Percentiles rank a stretch among this genome's conserved stretches.
phyloP scores from a whole-genome alignment of 1,284 basidiomycete species.

The Puccinia hordei region DNA sequence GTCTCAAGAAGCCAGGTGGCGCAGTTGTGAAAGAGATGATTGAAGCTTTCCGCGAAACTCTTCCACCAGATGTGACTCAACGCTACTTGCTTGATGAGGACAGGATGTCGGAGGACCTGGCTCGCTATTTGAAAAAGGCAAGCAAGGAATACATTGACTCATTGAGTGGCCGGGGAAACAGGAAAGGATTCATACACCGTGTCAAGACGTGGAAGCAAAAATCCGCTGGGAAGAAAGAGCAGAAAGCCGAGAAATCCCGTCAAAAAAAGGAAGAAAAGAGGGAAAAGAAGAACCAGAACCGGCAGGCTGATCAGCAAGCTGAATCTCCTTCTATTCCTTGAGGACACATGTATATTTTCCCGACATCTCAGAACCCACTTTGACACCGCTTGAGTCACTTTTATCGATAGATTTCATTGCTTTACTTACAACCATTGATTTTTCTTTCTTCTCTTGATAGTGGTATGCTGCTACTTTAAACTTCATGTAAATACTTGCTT shows the following conservation, averaged over 20 bases:
- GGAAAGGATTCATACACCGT: slow-evolving; percentile 6
- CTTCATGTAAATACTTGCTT: too few species aligned
- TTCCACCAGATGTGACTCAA: slow-evolving; percentile 21
- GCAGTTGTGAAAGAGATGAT: slow-evolving; percentile 34
- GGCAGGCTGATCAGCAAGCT: neutral
- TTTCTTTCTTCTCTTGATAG: too few species aligned
- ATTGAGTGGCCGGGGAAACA: slow-evolving; percentile 21
- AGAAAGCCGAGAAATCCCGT: neutral
- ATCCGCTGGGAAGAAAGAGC: neutral
- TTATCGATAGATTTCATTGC: too few species aligned
- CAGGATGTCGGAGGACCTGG: slow-evolving; percentile 36
- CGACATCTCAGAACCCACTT: too few species aligned
- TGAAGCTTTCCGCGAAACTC: neutral
- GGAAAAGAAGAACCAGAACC: slow-evolving; percentile 6
- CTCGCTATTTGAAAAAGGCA: slow-evolving; percentile 43
- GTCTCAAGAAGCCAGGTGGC: slow-evolving; percentile 27
- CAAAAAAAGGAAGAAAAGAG: slow-evolving; percentile 8
- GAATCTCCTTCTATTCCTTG: too few species aligned
- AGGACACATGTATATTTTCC: too few species aligned
- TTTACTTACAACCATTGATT: too few species aligned
- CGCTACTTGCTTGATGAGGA: slow-evolving; percentile 42
- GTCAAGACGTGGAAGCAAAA: slow-evolving; percentile 19
- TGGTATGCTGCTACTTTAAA: too few species aligned
- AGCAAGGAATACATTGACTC: slow-evolving; percentile 38
- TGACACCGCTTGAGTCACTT: too few species aligned